Base-by-base conservation (phyloP, 2,329 filamentous ascomycete species). In the Boeremia exigua region DNA sequence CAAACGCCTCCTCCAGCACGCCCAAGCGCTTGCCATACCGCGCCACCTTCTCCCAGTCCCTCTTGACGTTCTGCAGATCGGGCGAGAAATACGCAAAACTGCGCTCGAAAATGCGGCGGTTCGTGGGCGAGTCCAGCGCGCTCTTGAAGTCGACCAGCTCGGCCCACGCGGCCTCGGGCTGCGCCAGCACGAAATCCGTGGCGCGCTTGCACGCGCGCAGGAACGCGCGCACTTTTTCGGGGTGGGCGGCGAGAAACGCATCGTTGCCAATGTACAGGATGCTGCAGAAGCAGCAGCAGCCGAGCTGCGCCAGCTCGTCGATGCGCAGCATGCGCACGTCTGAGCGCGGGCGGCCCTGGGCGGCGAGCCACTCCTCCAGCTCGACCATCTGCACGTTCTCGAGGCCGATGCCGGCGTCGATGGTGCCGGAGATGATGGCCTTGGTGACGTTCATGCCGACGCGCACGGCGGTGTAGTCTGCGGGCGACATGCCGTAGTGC, bases 311-410 rank as follows among this genome's bases (percentile, higher is more conserved):
- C 27, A 92, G 86, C 78, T 92, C 85, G 72, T 92, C 89, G 69
- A 92, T 92, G 67, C 89, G 86, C 15, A 92, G 84, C 89, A 92
- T 92, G 76, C 90, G 86, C 7, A 91, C 89, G 60, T 92, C 88
- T 12, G 79, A 77, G 71, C 83, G 84, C 56, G 85, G 82, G 1
- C 88, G 86, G 63, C 81, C 82, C 71, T 90, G 87, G 0, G 71
- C 59, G 0, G 81, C 81, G 17, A 92, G 86, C 89, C 88, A 92
- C 70, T 91, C 88, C 73, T 89, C 88, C 1, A 92, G 82, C 76
- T 92, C 89, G 38, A 92, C 89, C 89, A 91, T 91, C 75, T 92
- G 89, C 6, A 92, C 89, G 69, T 92, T 92, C 75, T 92, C 89
- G 5, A 92, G 84, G 15, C 89, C 89, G 68, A 91, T 86, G 32